Percentiles rank a stretch among this genome's conserved stretches.
Conservation (phyloP, 164 flowering plant species). For the Annona squamosa region DNA sequence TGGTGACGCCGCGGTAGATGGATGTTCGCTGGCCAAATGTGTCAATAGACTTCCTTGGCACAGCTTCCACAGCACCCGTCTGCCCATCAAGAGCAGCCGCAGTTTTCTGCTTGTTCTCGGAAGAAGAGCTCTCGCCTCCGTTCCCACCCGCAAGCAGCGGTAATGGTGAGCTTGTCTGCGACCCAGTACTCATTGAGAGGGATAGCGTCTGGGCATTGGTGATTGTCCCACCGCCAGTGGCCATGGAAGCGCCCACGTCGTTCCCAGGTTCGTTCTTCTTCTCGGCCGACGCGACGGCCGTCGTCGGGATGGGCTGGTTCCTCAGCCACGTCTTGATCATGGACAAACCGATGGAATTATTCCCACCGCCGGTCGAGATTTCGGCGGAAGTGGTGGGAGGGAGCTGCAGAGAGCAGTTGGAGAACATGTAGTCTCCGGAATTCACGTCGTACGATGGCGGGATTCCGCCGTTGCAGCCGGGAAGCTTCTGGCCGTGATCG, state of each 20-base stretch:
- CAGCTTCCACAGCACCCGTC: conserved; percentile 46
- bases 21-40: conserved; percentile 95
- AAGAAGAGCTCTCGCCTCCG: conserved; percentile 33
- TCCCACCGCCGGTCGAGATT: conserved; percentile 7
- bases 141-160: conserved; percentile 23
- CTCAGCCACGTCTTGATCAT: conserved; percentile 92
- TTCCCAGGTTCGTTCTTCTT: conserved; percentile 6
- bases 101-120: conserved; percentile 29
- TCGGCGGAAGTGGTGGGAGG: conserved; percentile 12
- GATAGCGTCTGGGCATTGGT: conserved; percentile 46
- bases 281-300: conserved; percentile 10
- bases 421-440: conserved; percentile 30
- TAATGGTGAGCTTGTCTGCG: conserved; percentile 35
- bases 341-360: conserved; percentile 56
- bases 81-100: conserved; percentile 25
- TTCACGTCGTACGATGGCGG: conserved; percentile 10
- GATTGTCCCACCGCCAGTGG: conserved; percentile 3
- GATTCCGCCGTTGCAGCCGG: conserved; percentile 10
- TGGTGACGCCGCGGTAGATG: conserved; percentile 93
- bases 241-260: not conserved
- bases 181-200: conserved; percentile 63
- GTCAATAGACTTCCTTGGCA: conserved; percentile 70
- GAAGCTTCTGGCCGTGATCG: conserved; percentile 25
- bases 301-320: conserved; percentile 42
- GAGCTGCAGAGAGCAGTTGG: conserved; percentile 31